Evolutionary conservation across 2,329 filamentous ascomycete species (phyloP), one percentile per base, ranked within the genome.

Genomic region (Ascochyta pisi): DNA sequence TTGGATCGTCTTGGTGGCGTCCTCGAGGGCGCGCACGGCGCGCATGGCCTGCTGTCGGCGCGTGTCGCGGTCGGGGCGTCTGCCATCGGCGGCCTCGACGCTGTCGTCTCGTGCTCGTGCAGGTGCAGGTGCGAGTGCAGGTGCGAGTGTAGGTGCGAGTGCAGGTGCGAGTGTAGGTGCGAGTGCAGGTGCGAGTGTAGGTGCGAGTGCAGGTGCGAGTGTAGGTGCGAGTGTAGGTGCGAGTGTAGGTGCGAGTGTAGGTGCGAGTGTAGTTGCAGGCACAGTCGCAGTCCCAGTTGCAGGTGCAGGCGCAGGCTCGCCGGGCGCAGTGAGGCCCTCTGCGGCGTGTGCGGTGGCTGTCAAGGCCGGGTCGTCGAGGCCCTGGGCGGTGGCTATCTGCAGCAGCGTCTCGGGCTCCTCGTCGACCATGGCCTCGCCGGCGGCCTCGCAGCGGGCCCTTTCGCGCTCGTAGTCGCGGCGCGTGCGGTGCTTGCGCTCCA

Each of bases 31-130:
- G 26, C 70, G 65, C n/a, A 70, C 68, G 45, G 74, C 73, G 15
- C 68, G 70, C 50, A 69, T 81, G 74, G 81, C 85, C 69, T 78
- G 81, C 61, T 79, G 81, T 49, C 76, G 79, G 62, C 79, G 76
- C 6, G 85, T 84, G 72, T 90, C 86, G 50, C 86, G 81, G 76
- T 91, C 91, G 10, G 89, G 77, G 70, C 89, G 90, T 75, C 91
- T 92, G 3, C 89, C 89, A 66, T 92, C 89, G 72, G 91, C 89
- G 68, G 86, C 86, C 13, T 87, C 80, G 49, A 85, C 84, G 31
- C 85, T 82, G 61, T 90, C 87, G 31, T 89, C 85, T 13, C 79
- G 79, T 3, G 52, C 85, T 13, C 79, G 79, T 3, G 52, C 15
- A 31, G 55, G 53, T 2, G 29, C 29, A 31, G 55, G 53, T 1